Conservation (phyloP, 139 green algal species). For the Chlorella vulgaris region DNA sequence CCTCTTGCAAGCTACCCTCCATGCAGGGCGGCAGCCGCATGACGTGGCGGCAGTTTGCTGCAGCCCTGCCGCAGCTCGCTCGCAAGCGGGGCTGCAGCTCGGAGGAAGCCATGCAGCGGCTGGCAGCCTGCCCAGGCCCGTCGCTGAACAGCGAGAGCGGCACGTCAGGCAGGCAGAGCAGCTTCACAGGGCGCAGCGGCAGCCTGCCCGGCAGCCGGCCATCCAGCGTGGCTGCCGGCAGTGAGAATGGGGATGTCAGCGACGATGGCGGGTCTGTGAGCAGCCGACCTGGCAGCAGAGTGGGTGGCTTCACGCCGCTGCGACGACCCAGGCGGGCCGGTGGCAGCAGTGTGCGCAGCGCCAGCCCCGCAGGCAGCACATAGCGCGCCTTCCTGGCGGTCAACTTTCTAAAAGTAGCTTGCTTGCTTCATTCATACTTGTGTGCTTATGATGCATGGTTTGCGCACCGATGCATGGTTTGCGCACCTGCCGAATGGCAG, state of each 20-base stretch:
- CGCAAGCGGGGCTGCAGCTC: background rate
- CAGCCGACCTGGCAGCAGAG: background rate
- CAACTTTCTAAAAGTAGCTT: no score
- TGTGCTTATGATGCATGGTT: no score
- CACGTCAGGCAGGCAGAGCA: background rate
- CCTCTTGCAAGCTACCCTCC: background rate
- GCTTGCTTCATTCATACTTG: no score
- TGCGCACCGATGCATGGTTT: no score
- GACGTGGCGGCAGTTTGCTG: constrained; percentile 21
- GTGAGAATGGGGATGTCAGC: background rate
- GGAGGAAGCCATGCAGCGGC: background rate
- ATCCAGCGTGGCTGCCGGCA: background rate
- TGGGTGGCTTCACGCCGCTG: constrained; percentile 12
- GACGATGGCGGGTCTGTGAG: background rate
- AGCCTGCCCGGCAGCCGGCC: constrained; percentile 18
- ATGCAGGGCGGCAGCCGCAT: constrained; percentile 16
- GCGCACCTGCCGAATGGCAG: no score
- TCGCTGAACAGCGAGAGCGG: constrained; percentile 5
- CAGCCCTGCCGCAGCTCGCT: background rate
- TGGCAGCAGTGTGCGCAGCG: no score
- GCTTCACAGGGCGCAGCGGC: constrained; percentile 17
- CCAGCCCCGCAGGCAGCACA: no score
- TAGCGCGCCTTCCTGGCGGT: no score
- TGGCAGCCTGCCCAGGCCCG: constrained; percentile 20
- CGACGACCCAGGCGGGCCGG: constrained; percentile 8